These are phyloP conservation scores for Phytophthora hibernalis DNA, from an alignment of 352 stramenopile genomes.

Conservation along the genomic window DNA sequence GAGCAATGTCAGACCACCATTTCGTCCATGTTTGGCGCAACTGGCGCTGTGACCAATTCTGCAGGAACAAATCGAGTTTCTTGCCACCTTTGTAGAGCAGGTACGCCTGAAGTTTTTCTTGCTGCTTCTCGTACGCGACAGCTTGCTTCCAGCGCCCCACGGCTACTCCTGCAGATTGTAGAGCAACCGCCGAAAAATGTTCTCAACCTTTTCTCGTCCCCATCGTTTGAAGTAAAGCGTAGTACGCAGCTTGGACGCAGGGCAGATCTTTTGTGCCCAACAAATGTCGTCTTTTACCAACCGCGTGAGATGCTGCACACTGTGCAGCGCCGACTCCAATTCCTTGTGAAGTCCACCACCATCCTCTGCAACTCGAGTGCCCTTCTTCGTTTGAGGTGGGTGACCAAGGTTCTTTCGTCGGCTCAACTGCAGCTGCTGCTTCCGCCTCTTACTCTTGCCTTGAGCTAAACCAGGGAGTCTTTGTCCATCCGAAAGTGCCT, in stretches of 20 bases:
- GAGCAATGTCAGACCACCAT: constrained; percentile 66
- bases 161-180: constrained; percentile 73
- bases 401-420: constrained; percentile 22
- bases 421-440: constrained; percentile 5
- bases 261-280: constrained; percentile 74
- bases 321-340: constrained; percentile 62
- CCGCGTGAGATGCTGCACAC: constrained; percentile 69
- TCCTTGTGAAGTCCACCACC: constrained; percentile 54
- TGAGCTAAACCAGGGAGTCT: constrained; percentile 27
- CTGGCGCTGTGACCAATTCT: constrained; percentile 77
- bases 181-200: constrained; percentile 73
- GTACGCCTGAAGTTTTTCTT: constrained; percentile 77
- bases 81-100: constrained; percentile 84
- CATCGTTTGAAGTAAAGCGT: constrained; percentile 86
- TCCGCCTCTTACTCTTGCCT: constrained; percentile 19
- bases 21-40: constrained; percentile 71
- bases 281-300: constrained; percentile 82
- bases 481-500: constrained; percentile 18
- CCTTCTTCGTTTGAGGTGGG: constrained; percentile 18
- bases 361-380: constrained; percentile 13
- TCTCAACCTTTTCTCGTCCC: constrained; percentile 79
- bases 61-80: constrained; percentile 73
- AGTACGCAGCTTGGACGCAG: constrained; percentile 61
- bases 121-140: constrained; percentile 67
- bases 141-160: constrained; percentile 65